Evolutionary conservation across 2,329 filamentous ascomycete species (phyloP).

Genomic region (Chaetomium olivaceum): DNA sequence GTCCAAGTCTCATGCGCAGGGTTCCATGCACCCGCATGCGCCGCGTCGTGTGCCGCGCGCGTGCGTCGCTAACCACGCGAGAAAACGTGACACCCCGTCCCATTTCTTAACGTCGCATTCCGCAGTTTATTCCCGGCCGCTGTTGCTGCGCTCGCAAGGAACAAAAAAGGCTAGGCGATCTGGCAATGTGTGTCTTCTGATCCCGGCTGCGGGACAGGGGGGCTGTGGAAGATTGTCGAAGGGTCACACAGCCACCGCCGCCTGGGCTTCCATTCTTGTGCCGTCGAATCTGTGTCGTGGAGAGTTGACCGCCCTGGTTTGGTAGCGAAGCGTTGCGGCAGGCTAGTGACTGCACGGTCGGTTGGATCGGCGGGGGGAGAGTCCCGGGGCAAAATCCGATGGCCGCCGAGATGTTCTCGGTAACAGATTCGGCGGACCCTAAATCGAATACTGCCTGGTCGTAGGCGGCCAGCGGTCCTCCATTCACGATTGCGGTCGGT

Average conservation of each 20-base stretch:
- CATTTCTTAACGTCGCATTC: slow-evolving; percentile 1
- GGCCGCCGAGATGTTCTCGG: slow-evolving; percentile 6
- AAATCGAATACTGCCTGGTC: background rate
- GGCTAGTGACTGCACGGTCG: background rate
- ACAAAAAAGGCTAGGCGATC: slow-evolving; percentile 4
- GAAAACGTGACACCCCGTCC: slow-evolving; percentile 25
- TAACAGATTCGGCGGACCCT: background rate
- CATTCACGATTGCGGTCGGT: background rate
- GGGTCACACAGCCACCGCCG: slow-evolving; percentile 22
- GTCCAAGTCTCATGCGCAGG: background rate
- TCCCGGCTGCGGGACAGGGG: slow-evolving; percentile 4
- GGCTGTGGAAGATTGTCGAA: slow-evolving; percentile 13
- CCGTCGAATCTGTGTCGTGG: background rate
- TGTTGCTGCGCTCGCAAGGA: slow-evolving; percentile 2
- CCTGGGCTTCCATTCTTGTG: background rate
- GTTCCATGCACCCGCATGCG: background rate
- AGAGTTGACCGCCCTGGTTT: background rate
- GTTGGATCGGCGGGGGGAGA: background rate
- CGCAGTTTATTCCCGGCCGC: slow-evolving; percentile 3
- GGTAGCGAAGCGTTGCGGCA: slow-evolving; percentile 9
- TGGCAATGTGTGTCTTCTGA: background rate
- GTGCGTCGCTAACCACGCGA: slow-evolving; percentile 16
- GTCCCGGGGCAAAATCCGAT: background rate
- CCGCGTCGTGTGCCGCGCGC: slow-evolving; percentile 13
- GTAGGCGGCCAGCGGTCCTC: background rate